Evolutionary conservation across 1,284 basidiomycete genomes (phyloP).

Genomic region (Trametes polyzona): DNA sequence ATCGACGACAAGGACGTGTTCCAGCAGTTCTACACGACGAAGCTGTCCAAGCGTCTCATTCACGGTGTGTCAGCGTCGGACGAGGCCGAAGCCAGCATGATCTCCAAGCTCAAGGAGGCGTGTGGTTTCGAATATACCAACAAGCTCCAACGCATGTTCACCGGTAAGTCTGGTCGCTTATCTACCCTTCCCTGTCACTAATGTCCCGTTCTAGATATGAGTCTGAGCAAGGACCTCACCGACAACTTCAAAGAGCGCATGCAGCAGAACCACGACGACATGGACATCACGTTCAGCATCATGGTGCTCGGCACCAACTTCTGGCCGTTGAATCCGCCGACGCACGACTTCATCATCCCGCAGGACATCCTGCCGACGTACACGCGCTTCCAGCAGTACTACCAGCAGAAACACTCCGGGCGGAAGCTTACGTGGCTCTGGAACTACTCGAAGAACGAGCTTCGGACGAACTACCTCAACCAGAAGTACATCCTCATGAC

Average conservation of each 20-base stretch:
- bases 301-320: conserved; percentile 96
- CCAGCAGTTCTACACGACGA: conserved; percentile 98
- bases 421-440: conserved; percentile 97
- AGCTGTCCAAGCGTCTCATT: conserved; percentile 94
- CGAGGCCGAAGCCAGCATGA: conserved; percentile 98
- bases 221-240: conserved; percentile 93
- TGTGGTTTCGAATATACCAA: conserved; percentile 99
- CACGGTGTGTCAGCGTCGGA: conserved; percentile 93
- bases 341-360: conserved; percentile 89
- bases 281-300: conserved; percentile 90
- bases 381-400: conserved; percentile 93
- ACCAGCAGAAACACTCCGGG: conserved; percentile 92
- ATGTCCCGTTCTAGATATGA: conserved; percentile 75
- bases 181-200: neutral
- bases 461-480: conserved; percentile 89
- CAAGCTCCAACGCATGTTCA: conserved; percentile 99
- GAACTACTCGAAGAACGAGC: conserved; percentile 97
- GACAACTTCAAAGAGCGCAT: conserved; percentile 97
- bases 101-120: conserved; percentile 97
- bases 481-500: conserved; percentile 98
- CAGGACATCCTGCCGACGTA: conserved; percentile 86
- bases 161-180: conserved; percentile 62
- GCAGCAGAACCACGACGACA: conserved; percentile 81
- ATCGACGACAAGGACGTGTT: conserved; percentile 99
- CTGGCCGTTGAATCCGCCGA: conserved; percentile 89